Percentiles rank a stretch among this genome's conserved stretches.
These are phyloP conservation scores for Neurospora crassa DNA, from an alignment of 2,329 filamentous ascomycete genomes.

Conservation along the genomic window DNA sequence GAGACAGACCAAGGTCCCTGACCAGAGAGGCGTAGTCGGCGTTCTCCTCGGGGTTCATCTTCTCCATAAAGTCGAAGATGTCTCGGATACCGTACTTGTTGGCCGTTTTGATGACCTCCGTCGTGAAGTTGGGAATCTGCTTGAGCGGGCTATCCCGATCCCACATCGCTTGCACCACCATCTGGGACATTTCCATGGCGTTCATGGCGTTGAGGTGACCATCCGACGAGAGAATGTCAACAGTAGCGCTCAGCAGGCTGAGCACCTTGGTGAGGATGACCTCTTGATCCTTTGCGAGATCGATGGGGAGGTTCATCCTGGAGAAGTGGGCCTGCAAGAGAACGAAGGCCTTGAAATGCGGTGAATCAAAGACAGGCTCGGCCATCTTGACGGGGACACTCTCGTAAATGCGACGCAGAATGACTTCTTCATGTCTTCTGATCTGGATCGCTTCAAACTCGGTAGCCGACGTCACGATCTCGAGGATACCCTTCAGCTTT, in stretches of 20 bases:
- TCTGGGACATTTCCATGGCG: conserved; percentile 98
- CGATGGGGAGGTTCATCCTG: conserved; percentile 89
- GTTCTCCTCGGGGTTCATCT: conserved; percentile 95
- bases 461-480: conserved; percentile 93
- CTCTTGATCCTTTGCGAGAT: conserved; percentile 93
- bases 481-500: conserved; percentile 92
- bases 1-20: conserved; percentile 66
- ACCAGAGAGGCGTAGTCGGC: conserved; percentile 69
- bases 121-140: conserved; percentile 91
- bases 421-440: conserved; percentile 78
- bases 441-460: conserved; percentile 96
- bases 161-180: conserved; percentile 99
- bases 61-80: conserved; percentile 96
- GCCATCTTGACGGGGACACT: conserved; percentile 93
- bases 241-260: conserved; percentile 79
- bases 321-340: conserved; percentile 95
- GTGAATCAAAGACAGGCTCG: conserved; percentile 76
- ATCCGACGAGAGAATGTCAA: conserved; percentile 91
- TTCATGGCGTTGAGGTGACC: conserved; percentile 95
- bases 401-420: conserved; percentile 88
- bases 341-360: conserved; percentile 98
- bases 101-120: conserved; percentile 72
- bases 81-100: conserved; percentile 74
- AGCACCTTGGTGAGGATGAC: conserved; percentile 75
- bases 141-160: conserved; percentile 93